A percentile compares a stretch with the other conserved stretches of the same genome.
Evolutionary conservation across 352 stramenopile species (phyloP).

Genomic region (Phytophthora kernoviae): DNA sequence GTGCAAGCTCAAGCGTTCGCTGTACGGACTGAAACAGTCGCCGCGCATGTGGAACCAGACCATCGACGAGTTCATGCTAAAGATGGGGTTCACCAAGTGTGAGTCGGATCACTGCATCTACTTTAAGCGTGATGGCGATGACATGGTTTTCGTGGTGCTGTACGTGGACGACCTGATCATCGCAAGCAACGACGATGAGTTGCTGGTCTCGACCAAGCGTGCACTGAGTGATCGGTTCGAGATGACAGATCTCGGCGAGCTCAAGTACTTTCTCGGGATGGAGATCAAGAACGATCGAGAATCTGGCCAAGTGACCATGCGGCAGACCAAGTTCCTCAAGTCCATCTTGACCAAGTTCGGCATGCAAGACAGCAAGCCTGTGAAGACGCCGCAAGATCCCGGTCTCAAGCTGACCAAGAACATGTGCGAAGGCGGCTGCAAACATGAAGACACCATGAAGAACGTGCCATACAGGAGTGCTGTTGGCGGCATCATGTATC

Average conservation of each 20-base stretch:
- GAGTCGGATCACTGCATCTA: neutral
- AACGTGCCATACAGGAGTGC: conserved; percentile 18
- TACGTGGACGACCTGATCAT: conserved; percentile 45
- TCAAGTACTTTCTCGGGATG: conserved; percentile 38
- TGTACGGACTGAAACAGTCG: conserved; percentile 15
- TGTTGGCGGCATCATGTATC: conserved; percentile 47
- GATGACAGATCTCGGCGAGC: conserved; percentile 35
- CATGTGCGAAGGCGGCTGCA: conserved; percentile 11
- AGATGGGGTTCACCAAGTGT: neutral
- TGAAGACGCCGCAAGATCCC: neutral
- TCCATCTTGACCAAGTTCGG: neutral
- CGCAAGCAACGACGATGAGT: neutral
- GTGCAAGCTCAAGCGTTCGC: conserved; percentile 7
- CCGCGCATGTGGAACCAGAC: conserved; percentile 9
- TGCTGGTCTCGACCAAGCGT: conserved; percentile 12
- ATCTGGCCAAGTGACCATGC: no score
- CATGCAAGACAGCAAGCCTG: conserved; percentile 1
- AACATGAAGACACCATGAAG: conserved; percentile 14
- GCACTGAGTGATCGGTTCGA: conserved; percentile 1
- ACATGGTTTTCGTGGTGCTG: conserved; percentile 13
- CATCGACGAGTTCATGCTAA: conserved; percentile 2
- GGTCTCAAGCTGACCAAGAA: neutral
- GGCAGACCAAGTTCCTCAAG: neutral
- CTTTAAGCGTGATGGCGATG: neutral
- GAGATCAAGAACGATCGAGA: conserved; percentile 11